Conservation (phyloP, 2,329 filamentous ascomycete genomes). For the Aspergillus floridensis region DNA sequence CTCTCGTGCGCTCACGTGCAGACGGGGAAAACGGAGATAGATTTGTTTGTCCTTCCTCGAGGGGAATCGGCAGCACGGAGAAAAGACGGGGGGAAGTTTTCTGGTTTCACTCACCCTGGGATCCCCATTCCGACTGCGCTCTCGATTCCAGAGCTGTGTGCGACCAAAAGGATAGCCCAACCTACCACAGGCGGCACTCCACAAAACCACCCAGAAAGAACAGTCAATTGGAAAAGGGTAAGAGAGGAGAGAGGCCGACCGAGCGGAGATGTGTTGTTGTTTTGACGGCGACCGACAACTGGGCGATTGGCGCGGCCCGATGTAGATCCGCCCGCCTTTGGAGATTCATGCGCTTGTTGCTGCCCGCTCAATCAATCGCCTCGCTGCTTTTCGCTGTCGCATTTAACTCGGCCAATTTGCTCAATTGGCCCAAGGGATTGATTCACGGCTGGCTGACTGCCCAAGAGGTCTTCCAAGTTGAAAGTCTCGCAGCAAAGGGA, state of each 20-base stretch:
- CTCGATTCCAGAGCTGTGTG: not conserved
- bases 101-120: constrained; percentile 38
- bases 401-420: not conserved
- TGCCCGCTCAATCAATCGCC: not conserved
- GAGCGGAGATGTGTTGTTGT: constrained; percentile 11
- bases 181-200: not conserved
- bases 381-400: constrained; percentile 1
- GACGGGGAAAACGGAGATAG: not conserved
- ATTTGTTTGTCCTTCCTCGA: constrained; percentile 5
- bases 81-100: not conserved
- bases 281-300: constrained; percentile 26
- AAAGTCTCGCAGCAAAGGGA: not conserved
- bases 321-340: constrained; percentile 31
- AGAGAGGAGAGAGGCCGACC: not conserved
- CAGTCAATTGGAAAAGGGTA: not conserved
- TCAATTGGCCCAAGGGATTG: not conserved
- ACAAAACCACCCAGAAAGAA: constrained; percentile 3
- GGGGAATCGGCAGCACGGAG: not conserved
- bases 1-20: not conserved
- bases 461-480: not conserved
- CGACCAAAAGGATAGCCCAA: not conserved
- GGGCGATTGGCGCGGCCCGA: constrained; percentile 30
- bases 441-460: not conserved
- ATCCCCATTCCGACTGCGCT: constrained; percentile 40
- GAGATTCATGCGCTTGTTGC: not conserved